Evolutionary conservation across 2,329 filamentous ascomycete species (phyloP).

Genomic region (Botrytis squamosa): DNA sequence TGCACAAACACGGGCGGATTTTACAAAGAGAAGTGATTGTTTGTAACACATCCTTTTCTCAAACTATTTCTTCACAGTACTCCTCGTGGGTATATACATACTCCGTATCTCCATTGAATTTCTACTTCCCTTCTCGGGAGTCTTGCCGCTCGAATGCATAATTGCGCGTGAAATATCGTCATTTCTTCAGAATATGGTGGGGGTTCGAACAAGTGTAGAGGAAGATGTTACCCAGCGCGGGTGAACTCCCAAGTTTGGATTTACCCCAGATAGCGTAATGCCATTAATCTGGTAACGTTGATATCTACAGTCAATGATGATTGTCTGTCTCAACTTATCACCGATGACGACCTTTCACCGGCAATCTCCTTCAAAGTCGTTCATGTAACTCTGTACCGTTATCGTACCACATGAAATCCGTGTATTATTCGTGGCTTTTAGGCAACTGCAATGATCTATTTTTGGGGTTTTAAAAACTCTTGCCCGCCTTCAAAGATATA

Average conservation of each 20-base stretch:
- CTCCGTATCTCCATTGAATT: conserved; percentile 10
- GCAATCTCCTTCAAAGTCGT: not conserved
- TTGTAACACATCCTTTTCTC: not conserved
- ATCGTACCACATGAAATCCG: not conserved
- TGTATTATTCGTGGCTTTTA: not conserved
- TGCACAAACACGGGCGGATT: not conserved
- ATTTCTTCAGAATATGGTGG: not conserved
- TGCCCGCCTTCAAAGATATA: not conserved
- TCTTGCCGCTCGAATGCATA: not conserved
- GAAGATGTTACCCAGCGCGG: not conserved
- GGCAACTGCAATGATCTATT: conserved; percentile 4
- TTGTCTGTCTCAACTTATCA: not conserved
- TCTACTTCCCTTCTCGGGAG: not conserved
- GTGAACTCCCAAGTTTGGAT: not conserved
- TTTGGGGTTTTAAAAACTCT: not conserved
- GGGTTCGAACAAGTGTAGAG: not conserved
- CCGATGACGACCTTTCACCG: not conserved
- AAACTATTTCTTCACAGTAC: not conserved
- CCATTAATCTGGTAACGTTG: not conserved
- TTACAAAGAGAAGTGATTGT: not conserved
- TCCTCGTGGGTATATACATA: not conserved
- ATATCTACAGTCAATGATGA: not conserved
- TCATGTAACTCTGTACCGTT: conserved; percentile 7
- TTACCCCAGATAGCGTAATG: not conserved
- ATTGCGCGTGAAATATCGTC: not conserved